These are phyloP conservation scores for Cyberlindnera galapagoensis DNA, from an alignment of 805 yeast species.

Conservation along the genomic window DNA sequence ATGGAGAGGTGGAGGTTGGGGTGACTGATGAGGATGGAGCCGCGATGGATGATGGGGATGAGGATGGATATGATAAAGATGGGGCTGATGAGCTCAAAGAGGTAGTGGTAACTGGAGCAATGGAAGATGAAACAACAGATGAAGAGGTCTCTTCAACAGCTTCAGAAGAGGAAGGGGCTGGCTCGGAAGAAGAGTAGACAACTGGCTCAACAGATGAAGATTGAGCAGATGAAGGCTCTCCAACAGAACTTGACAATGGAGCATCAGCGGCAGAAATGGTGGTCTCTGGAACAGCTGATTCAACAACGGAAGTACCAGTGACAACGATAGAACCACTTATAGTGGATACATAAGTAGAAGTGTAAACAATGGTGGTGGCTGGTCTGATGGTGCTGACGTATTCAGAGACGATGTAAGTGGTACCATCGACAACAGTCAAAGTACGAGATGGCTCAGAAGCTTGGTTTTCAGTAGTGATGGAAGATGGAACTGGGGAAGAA, in stretches of 20 bases:
- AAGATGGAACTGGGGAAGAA: background rate
- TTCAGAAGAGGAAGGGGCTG: constrained; percentile 2
- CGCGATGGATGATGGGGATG: constrained; percentile 1
- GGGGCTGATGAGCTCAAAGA: background rate
- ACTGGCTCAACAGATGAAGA: constrained; percentile 3
- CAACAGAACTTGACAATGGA: constrained; percentile 2
- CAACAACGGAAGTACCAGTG: constrained; percentile 9
- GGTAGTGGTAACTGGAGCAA: constrained; percentile 2
- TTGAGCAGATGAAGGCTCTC: constrained; percentile 1
- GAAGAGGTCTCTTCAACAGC: constrained; percentile 2
- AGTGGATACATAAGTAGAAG: constrained; percentile 18
- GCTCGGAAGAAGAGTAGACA: background rate
- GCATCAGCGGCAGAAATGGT: constrained; percentile 2
- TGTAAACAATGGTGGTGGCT: constrained; percentile 19
- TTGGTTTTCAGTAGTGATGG: constrained; percentile 9
- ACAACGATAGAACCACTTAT: constrained; percentile 17
- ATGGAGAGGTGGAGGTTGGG: constrained; percentile 1
- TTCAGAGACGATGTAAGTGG: constrained; percentile 21
- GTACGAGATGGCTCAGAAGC: too few species aligned
- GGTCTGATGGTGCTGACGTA: constrained; percentile 22
- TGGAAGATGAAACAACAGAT: constrained; percentile 1
- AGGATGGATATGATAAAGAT: constrained; percentile 2
- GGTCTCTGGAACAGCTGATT: constrained; percentile 4
- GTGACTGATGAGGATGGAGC: constrained; percentile 2
- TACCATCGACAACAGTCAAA: constrained; percentile 20